These are phyloP conservation scores for Kockiozyma suomiensis DNA, from an alignment of 805 yeast genomes.

Conservation along the genomic window DNA sequence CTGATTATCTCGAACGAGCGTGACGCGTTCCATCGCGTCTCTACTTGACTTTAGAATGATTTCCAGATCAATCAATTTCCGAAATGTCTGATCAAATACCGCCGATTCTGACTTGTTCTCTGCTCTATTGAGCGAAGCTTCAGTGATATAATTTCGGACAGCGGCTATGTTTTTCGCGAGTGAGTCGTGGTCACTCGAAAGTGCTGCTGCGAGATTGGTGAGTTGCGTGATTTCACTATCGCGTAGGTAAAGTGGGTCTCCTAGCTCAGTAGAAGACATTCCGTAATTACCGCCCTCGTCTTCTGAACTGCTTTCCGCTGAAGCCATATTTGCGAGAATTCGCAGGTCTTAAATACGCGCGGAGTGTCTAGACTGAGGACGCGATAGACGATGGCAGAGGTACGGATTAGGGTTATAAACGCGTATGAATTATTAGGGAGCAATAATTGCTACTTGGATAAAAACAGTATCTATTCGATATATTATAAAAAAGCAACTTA, in stretches of 20 bases:
- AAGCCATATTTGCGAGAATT: neutral
- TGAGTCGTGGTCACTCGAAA: neutral
- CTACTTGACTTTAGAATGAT: neutral
- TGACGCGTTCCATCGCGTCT: neutral
- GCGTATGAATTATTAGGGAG: too few species aligned
- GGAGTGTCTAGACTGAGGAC: neutral
- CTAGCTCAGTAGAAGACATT: neutral
- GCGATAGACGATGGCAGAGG: neutral
- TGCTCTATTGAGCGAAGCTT: conserved; percentile 2
- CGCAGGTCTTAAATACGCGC: neutral
- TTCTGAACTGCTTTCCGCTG: neutral
- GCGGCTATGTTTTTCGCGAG: neutral
- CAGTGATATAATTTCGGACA: neutral
- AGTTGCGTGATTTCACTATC: neutral
- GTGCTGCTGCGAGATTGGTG: neutral
- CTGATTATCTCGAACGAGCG: conserved; percentile 1
- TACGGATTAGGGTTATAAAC: too few species aligned
- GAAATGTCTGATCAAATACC: conserved; percentile 1
- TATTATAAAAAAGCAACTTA: too few species aligned
- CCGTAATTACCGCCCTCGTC: neutral
- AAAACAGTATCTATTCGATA: neutral
- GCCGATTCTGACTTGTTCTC: neutral
- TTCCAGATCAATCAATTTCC: conserved; percentile 1
- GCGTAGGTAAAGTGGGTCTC: neutral
- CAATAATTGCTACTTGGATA: too few species aligned